phyloP scores from a whole-genome alignment of 2,329 filamentous ascomycete species.

The Trichophyton verrucosum region DNA sequence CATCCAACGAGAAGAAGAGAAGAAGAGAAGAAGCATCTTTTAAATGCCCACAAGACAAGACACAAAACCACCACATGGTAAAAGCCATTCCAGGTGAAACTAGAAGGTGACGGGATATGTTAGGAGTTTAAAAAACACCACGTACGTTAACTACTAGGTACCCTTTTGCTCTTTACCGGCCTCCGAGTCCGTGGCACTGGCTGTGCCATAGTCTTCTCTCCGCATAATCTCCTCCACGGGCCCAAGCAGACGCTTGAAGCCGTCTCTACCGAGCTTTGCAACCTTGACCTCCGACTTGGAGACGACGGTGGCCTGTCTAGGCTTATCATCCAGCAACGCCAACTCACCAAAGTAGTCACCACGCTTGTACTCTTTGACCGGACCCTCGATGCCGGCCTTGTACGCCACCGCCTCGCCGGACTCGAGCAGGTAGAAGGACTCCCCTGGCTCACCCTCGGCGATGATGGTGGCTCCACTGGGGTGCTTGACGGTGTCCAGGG shows the following conservation, averaged over 20 bases:
- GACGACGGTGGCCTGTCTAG: slow-evolving; percentile 77
- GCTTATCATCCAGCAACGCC: slow-evolving; percentile 83
- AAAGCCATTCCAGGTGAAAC: neutral
- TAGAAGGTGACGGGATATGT: too few species aligned
- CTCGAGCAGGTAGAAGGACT: slow-evolving; percentile 86
- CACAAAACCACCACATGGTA: neutral
- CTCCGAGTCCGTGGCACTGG: neutral
- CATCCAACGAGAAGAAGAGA: neutral
- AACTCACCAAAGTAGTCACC: slow-evolving; percentile 97
- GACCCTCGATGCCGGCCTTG: slow-evolving; percentile 57
- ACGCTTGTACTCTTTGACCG: slow-evolving; percentile 72
- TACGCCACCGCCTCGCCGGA: slow-evolving; percentile 74
- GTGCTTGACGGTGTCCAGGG: slow-evolving; percentile 82
- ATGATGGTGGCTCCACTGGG: slow-evolving; percentile 73
- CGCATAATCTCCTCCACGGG: slow-evolving; percentile 93
- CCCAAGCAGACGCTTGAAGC: slow-evolving; percentile 84
- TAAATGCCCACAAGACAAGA: too few species aligned
- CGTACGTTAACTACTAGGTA: too few species aligned
- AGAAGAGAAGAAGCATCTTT: neutral
- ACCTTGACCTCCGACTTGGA: slow-evolving; percentile 83
- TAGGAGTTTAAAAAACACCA: too few species aligned
- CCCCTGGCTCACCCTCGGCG: slow-evolving; percentile 76
- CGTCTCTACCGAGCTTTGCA: slow-evolving; percentile 80
- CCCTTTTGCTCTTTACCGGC: neutral
- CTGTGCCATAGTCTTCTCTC: slow-evolving; percentile 38